Base-by-base conservation (phyloP, 345 rosid species). In the Linum trigynum region DNA sequence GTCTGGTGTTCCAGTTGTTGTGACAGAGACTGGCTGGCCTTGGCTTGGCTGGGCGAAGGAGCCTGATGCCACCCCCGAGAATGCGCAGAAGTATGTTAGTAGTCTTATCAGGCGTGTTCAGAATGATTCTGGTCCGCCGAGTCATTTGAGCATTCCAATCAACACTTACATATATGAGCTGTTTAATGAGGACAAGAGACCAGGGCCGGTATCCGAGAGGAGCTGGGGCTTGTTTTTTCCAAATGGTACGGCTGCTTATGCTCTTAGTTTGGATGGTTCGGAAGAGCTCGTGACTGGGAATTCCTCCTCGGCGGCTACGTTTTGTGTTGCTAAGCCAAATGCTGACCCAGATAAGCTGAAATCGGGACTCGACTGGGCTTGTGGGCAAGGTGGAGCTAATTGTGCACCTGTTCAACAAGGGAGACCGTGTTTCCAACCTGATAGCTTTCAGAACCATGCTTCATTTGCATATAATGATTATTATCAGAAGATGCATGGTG, bases 1-100 rank as follows among this genome's bases (percentile, higher is more conserved):
- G 72, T 80, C 96, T 0, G 87, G 81, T 60, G 83, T 95, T 56
- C 88, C 91, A 0, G 76, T 95, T 65, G 82, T 84, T 63, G 91
- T 95, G 57, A 83, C 97, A 2, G 99, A 95, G 75, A 83, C 96
- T 1, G 99, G 99, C 41, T 95, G 99, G 99, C 99, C 99, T 71
- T 88, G 88, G 67, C 75, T 65, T n/a, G 97, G 99, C 9, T 96
- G 95, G 68, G 55, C 79, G 7, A 74, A 77, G 41, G 98, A 95
- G 69, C 74, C 94, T 0, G 96, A 85, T 76, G 99, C 99, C 11
- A 89, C 86, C 0, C 63, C 68, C 0, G 85, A 75, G 23, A 95
- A 91, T 71, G 96, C 99, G 0, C 81, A 81, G 82, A 79, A 90
- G 37, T 95, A 89, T 75, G 86, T 77, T 66, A 78, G 64, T 15